Percentiles rank a stretch among this genome's conserved stretches.
phyloP scores from a whole-genome alignment of 2,329 filamentous ascomycete genomes.

The Nakataea oryzae region DNA sequence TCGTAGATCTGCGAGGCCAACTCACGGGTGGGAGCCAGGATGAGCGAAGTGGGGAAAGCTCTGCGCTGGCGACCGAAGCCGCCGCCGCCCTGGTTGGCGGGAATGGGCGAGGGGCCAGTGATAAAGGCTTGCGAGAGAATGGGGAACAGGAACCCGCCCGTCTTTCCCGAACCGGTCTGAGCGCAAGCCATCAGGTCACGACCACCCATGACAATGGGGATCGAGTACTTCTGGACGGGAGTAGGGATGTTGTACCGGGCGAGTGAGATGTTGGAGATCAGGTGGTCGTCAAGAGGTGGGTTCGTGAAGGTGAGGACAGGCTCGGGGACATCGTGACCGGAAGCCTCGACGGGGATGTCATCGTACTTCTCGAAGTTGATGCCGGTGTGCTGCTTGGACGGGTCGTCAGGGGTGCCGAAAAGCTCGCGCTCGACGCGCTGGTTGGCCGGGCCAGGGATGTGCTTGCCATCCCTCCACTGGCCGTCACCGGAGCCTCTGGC shows the following conservation, averaged over 20 bases:
- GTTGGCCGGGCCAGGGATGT: constrained; percentile 82
- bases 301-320: constrained; percentile 85
- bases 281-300: constrained; percentile 88
- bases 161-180: constrained; percentile 99
- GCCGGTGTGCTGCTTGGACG: constrained; percentile 89
- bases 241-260: constrained; percentile 93
- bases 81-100: constrained; percentile 46
- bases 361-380: constrained; percentile 99
- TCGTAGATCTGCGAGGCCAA: constrained; percentile 98
- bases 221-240: constrained; percentile 98
- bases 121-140: constrained; percentile 97
- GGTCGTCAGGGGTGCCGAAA: constrained; percentile 84
- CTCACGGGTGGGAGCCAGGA: constrained; percentile 94
- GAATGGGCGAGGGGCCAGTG: constrained; percentile 67
- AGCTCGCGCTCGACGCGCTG: constrained; percentile 88
- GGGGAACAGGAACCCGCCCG: constrained; percentile 97
- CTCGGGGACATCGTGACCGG: constrained; percentile 86
- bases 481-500: constrained; percentile 85
- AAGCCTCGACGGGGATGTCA: constrained; percentile 96
- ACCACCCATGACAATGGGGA: constrained; percentile 95
- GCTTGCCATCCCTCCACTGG: constrained; percentile 94
- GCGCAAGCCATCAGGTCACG: constrained; percentile 99
- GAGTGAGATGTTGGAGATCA: constrained; percentile 85
- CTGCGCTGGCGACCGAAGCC: constrained; percentile 91
- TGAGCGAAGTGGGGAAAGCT: constrained; percentile 91